Evolutionary conservation across 2,329 filamentous ascomycete genomes (phyloP).

Genomic region (Talaromyces sp.): DNA sequence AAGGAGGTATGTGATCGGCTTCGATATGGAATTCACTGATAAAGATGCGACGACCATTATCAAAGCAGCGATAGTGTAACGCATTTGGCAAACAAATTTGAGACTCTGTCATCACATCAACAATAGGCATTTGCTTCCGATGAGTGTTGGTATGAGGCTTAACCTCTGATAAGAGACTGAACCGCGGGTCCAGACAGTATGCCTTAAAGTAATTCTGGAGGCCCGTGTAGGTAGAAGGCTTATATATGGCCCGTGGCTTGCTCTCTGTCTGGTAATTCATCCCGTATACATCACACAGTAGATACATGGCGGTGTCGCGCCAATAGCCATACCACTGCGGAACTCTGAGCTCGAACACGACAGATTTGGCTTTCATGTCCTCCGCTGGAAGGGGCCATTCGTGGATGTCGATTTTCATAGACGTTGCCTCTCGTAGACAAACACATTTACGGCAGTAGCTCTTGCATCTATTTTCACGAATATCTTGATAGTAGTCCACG

Average conservation of each 20-base stretch:
- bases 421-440: not conserved
- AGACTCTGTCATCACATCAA: not conserved
- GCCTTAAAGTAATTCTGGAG: not conserved
- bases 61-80: not conserved
- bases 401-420: not conserved
- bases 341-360: not conserved
- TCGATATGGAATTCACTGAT: not conserved
- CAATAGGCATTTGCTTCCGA: not conserved
- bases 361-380: not conserved
- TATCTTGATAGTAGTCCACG: too few species aligned
- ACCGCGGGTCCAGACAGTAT: not conserved
- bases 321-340: not conserved
- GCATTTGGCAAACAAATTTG: not conserved
- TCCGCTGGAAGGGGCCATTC: slow-evolving; percentile 1
- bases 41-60: not conserved
- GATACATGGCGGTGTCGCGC: not conserved
- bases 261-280: not conserved
- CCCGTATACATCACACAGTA: not conserved
- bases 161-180: not conserved
- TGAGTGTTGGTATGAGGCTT: not conserved
- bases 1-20: not conserved
- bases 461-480: not conserved
- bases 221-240: not conserved
- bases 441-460: not conserved
- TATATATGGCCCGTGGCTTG: not conserved